Base-by-base conservation (phyloP, 306 rosid species). In the Prosopis cineraria region DNA sequence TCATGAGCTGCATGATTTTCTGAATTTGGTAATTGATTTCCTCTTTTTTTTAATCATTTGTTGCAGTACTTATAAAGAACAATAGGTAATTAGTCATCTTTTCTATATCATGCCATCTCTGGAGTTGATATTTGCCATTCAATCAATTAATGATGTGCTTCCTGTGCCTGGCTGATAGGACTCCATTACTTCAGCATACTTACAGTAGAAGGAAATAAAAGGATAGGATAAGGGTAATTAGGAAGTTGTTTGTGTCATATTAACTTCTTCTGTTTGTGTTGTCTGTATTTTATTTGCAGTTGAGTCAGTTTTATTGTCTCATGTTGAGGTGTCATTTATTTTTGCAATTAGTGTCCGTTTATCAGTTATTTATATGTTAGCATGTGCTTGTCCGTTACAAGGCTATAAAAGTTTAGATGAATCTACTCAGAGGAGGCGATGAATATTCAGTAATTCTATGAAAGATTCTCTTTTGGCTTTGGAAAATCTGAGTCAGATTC, bases 121-220 rank as follows among this genome's bases (percentile, higher is more conserved):
- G 63, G 29, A 19, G 53, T 78, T 74, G 22, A 41, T 53, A 70
- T 30, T 68, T 36, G 52, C 12, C 39, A 70, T 63, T 76, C n/a
- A 58, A 71, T 74, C 19, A 47, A 67, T 74, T 53, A 70, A 63
- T 70, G 44, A 41, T 30, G 33, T 68, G 76, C 40, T 84, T 77
- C 74, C 41, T 62, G 19, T 80, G 77, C 78, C 43, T 63, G 6
- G 48, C 48, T 43, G 19, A 43, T 43, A 13, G 48, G 48, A 43
- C 19, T 13, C 17, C 45, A 40, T 40, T 11, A 40, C 45, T 40
- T 11, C 45, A 40, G 11, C 48, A 19, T 13, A 14, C 48, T 43
- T 43, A 14, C 48, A 43, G 17, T 13, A 43, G 48, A 43, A 43
- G 48, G 48, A 43, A 43, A 43, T 5, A 12, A 43, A 12, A 0